A percentile compares a stretch with the other conserved stretches of the same genome.
Conservation (phyloP, 1,284 basidiomycete genomes). For the Hortiboletus rubellus region DNA sequence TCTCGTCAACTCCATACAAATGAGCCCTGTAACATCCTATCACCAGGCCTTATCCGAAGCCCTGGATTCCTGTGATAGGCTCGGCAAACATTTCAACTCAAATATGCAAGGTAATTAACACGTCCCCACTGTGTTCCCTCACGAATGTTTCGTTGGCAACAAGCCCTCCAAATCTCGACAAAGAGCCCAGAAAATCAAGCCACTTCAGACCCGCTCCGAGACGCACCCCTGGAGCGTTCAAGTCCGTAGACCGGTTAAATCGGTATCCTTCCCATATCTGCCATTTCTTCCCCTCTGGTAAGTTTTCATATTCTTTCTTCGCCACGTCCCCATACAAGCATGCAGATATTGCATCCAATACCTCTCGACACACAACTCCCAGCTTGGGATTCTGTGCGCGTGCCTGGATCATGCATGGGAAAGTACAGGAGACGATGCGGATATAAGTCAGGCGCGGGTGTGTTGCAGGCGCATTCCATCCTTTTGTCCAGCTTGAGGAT, state of each 20-base stretch:
- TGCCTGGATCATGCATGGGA: slow-evolving; percentile 62
- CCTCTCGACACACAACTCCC: slow-evolving; percentile 73
- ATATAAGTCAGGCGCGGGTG: slow-evolving; percentile 62
- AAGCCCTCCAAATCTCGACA: slow-evolving; percentile 63
- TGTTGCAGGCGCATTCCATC: slow-evolving; percentile 70
- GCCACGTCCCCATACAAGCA: slow-evolving; percentile 52
- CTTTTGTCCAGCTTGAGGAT: slow-evolving; percentile 59
- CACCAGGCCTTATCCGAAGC: no score
- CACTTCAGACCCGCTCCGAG: slow-evolving; percentile 60
- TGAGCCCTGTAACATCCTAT: no score
- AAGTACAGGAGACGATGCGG: slow-evolving; percentile 49
- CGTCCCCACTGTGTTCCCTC: slow-evolving; percentile 45
- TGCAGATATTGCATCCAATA: slow-evolving; percentile 57
- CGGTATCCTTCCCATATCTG: slow-evolving; percentile 53
- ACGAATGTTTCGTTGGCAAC: slow-evolving; percentile 46
- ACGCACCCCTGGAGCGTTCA: slow-evolving; percentile 64
- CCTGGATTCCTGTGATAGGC: background rate
- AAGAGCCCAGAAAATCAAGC: slow-evolving; percentile 59
- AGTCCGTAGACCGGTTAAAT: slow-evolving; percentile 61
- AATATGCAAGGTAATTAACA: slow-evolving; percentile 61
- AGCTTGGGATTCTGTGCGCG: slow-evolving; percentile 47
- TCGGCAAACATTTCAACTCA: slow-evolving; percentile 52
- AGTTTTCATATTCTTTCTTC: slow-evolving; percentile 50
- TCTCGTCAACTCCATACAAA: no score
- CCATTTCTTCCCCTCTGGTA: slow-evolving; percentile 38